Conservation (phyloP, 805 yeast genomes). For the Candida gorgasii region DNA sequence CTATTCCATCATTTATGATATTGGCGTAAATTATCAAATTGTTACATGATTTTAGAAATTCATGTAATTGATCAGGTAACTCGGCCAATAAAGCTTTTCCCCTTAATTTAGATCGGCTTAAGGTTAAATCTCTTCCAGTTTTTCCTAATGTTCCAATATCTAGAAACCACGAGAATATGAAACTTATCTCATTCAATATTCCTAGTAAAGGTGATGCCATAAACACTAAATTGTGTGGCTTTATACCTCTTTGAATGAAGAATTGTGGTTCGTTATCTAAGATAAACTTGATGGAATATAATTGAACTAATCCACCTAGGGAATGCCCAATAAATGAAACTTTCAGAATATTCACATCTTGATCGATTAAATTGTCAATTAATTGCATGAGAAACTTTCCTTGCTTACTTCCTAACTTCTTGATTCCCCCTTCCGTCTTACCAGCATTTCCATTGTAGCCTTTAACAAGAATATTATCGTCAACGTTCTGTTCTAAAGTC, state of each 20-base stretch:
- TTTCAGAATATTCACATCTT: conserved; percentile 22
- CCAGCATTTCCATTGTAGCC: conserved; percentile 45
- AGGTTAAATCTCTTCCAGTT: conserved; percentile 46
- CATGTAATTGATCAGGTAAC: conserved; percentile 41
- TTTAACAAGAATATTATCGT: conserved; percentile 37
- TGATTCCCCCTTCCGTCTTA: conserved; percentile 42
- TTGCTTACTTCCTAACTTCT: conserved; percentile 34
- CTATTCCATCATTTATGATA: conserved; percentile 48
- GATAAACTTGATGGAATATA: conserved; percentile 40
- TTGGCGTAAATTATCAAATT: conserved; percentile 44
- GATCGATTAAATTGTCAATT: conserved; percentile 22
- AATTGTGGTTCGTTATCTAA: conserved; percentile 28
- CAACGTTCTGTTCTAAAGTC: conserved; percentile 23
- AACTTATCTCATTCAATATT: conserved; percentile 41
- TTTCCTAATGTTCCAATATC: conserved; percentile 47
- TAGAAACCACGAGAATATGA: conserved; percentile 40
- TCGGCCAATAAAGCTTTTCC: conserved; percentile 38
- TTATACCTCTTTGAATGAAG: conserved; percentile 27
- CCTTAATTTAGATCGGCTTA: conserved; percentile 31
- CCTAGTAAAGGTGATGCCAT: conserved; percentile 47
- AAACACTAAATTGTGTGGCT: conserved; percentile 35
- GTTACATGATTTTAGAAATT: conserved; percentile 28
- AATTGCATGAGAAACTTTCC: conserved; percentile 29
- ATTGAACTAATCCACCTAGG: conserved; percentile 44
- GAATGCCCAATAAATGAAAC: conserved; percentile 48